phyloP scores from a whole-genome alignment of 2,329 filamentous ascomycete genomes.

The Setomelanomma holmii region DNA sequence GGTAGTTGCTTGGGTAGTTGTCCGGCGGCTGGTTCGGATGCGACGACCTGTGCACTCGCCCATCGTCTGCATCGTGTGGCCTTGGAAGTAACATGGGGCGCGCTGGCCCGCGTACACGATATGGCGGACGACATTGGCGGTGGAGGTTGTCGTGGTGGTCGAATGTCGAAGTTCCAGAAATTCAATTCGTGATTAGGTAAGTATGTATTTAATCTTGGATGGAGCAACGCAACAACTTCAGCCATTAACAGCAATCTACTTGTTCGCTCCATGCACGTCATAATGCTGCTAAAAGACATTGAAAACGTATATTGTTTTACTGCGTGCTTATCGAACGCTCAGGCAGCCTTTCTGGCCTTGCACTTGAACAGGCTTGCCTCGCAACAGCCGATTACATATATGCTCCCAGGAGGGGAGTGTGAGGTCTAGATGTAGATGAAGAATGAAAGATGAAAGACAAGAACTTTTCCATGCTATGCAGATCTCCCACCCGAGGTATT shows the following conservation, averaged over 20 bases:
- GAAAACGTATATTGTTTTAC: too few relatives aligned
- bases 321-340: too few relatives aligned
- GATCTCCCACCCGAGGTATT: constrained; percentile 18
- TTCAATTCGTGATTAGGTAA: constrained; percentile 36
- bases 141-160: constrained; percentile 16
- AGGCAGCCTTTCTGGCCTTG: background rate
- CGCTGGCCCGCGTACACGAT: constrained; percentile 65
- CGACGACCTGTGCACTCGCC: constrained; percentile 26
- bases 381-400: background rate
- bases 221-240: background rate
- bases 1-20: constrained; percentile 1
- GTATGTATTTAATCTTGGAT: too few relatives aligned
- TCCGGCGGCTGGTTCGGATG: constrained; percentile 10
- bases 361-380: background rate
- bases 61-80: constrained; percentile 25
- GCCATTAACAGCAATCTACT: background rate
- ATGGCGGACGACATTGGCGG: constrained; percentile 64
- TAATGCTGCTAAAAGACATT: too few relatives aligned
- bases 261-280: background rate
- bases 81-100: constrained; percentile 25
- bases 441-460: constrained; percentile 14
- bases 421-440: constrained; percentile 4
- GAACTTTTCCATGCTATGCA: constrained; percentile 33
- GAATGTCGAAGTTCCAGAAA: constrained; percentile 25
- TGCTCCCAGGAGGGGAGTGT: background rate